These are phyloP conservation scores for Leavenworthia alabamica DNA, from an alignment of 345 rosid species.

Conservation along the genomic window DNA sequence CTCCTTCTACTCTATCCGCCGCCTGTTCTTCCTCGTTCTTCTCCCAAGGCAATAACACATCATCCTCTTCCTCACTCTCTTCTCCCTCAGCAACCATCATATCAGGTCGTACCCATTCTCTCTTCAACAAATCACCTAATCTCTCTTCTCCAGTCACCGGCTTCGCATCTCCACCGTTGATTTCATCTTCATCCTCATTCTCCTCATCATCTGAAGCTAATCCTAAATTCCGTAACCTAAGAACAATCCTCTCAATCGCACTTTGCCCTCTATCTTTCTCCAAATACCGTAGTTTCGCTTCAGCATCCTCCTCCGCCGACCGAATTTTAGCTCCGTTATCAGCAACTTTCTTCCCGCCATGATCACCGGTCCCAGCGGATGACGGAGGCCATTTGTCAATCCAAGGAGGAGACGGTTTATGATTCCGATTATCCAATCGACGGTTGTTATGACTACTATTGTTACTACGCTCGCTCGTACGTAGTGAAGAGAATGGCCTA, in stretches of 20 bases:
- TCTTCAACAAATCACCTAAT: constrained; percentile 63
- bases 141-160: constrained; percentile 73
- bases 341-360: not conserved
- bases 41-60: constrained; percentile 63
- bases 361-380: constrained; percentile 16
- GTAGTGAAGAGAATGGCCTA: constrained; percentile 35
- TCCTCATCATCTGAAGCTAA: constrained; percentile 64
- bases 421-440: constrained; percentile 24
- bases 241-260: constrained; percentile 79
- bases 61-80: constrained; percentile 33
- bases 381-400: constrained; percentile 43
- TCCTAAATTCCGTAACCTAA: constrained; percentile 76
- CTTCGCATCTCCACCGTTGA: constrained; percentile 10
- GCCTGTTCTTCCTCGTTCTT: constrained; percentile 37
- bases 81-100: constrained; percentile 44
- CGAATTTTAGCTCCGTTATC: constrained; percentile 21
- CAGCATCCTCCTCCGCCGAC: constrained; percentile 24
- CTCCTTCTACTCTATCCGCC: constrained; percentile 25
- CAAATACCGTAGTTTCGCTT: constrained; percentile 24
- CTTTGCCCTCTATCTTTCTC: constrained; percentile 48
- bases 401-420: constrained; percentile 46
- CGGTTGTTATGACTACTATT: constrained; percentile 30
- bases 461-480: constrained; percentile 30
- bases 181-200: constrained; percentile 35
- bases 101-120: constrained; percentile 92